These are phyloP conservation scores for Nepenthes mirabilis DNA, from an alignment of 148 eudicot genomes.

Conservation along the genomic window DNA sequence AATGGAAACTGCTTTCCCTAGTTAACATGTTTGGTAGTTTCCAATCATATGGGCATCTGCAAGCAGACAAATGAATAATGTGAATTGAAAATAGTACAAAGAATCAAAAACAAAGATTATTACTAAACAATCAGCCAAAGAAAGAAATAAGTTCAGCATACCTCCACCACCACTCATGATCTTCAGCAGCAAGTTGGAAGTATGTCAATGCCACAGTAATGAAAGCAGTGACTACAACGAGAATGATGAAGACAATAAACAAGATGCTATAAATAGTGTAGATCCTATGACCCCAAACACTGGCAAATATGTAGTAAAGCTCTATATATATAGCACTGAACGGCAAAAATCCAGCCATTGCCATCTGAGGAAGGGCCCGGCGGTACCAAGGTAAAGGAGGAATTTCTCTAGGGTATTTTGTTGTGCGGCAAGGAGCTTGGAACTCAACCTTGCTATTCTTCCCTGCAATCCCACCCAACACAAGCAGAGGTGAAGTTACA, in stretches of 20 bases:
- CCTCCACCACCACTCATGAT: conserved; percentile 21
- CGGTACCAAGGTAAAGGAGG: conserved; percentile 14
- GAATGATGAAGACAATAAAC: conserved; percentile 3
- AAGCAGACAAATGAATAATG: too few relatives aligned
- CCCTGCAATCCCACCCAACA: conserved; percentile 16
- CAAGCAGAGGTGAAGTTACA: conserved; percentile 13
- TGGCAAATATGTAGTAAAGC: conserved; percentile 4
- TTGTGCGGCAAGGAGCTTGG: conserved; percentile 16
- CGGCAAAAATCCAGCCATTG: conserved; percentile 18
- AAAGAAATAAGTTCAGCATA: background rate
- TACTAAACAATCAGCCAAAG: background rate
- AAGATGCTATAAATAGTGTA: conserved; percentile 3
- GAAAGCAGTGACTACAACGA: conserved; percentile 2
- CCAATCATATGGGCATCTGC: too few relatives aligned
- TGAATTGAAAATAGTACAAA: background rate
- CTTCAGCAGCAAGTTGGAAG: conserved; percentile 11
- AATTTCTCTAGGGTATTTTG: conserved; percentile 15
- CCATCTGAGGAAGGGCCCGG: conserved; percentile 13
- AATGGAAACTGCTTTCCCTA: too few relatives aligned
- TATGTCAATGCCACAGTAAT: conserved; percentile 4
- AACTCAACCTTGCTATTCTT: conserved; percentile 17
- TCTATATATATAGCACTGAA: conserved; percentile 16
- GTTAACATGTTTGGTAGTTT: too few relatives aligned
- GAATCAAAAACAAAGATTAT: background rate
- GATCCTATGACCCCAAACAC: conserved; percentile 3